Base-by-base conservation (phyloP, 768 basidiomycete genomes). In the Hericium alpestre region DNA sequence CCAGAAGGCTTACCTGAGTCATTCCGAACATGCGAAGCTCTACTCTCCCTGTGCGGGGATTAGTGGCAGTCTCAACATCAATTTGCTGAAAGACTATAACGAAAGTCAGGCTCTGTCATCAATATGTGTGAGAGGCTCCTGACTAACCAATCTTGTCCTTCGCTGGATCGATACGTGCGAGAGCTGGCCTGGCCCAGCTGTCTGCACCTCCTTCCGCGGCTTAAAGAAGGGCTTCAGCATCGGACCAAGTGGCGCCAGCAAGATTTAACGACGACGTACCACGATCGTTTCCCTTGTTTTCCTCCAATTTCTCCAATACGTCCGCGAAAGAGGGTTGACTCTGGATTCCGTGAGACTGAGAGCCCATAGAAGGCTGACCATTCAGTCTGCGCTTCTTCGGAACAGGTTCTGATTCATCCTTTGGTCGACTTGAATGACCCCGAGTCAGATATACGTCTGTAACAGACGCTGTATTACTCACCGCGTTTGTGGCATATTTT, bases 1-100 rank as follows among this genome's bases (percentile, higher is more conserved):
- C 89, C 93, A 58, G 20, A 18, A 47, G 4, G 59, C 70, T 41
- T 53, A 89, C 93, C 75, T 93, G 77, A 1, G 93, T 97, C 8
- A 97, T 88, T 39, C 96, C 96, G 69, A 86, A 98, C 75, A 97
- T 83, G 52, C 93, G 78, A 15, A 83, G 64, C 56, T 72, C 70
- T 4, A 82, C 71, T 11, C 63, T 71, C 9, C 76, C 74, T 2
- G 72, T 71, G 3, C 67, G 68, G 7, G 65, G 65, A 37, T 79
- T 78, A 4, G 71, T 71, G 12, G 84, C 77, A 56, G 85, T 79
- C 61, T 95, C 92, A 8, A 98, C 78, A 61, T 98, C 96, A 58
- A 95, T 94, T 70, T 98, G 96, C 69, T 99, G 96, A 65, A 98
- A 98, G 16, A 88, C 92, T 94, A 58, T 10, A 38, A 4, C 23